phyloP scores from a whole-genome alignment of 2,329 filamentous ascomycete species.

The Colletotrichum australisinense region DNA sequence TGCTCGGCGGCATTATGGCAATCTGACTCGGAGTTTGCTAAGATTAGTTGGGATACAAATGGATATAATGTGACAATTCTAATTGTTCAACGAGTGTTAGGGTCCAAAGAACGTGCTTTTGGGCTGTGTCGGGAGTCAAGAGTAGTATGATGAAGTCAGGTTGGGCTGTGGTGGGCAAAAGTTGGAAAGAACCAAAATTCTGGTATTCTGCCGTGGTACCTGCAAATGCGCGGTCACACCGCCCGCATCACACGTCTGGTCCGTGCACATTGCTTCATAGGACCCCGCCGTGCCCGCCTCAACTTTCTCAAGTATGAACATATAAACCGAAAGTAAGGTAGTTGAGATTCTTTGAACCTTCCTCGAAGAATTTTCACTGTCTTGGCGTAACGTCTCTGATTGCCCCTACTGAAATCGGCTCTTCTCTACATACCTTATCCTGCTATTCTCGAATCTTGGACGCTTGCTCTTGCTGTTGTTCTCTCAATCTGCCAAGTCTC shows the following conservation, averaged over 20 bases:
- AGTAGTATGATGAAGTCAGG: neutral
- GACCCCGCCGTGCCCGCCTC: too few relatives aligned
- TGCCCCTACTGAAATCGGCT: neutral
- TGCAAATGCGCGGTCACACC: conserved; percentile 11
- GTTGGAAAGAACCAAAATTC: conserved; percentile 22
- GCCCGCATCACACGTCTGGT: neutral
- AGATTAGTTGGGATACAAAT: neutral
- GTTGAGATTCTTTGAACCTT: neutral
- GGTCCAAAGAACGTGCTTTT: neutral
- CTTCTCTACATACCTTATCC: neutral
- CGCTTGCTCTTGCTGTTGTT: neutral
- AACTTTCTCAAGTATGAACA: too few relatives aligned
- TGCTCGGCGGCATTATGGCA: conserved; percentile 25
- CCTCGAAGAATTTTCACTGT: neutral
- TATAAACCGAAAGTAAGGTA: too few relatives aligned
- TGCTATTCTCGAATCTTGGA: neutral
- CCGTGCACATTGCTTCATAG: neutral
- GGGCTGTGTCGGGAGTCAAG: neutral
- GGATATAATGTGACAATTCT: neutral
- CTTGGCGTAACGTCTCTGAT: neutral
- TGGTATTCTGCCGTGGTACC: conserved; percentile 27
- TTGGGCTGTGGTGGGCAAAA: neutral
- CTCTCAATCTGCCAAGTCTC: neutral
- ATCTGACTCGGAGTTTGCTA: neutral
- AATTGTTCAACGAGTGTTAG: neutral